Percentiles rank a stretch among this genome's conserved stretches.
phyloP scores from a whole-genome alignment of 2,329 filamentous ascomycete genomes.

The Bisporella sp. region DNA sequence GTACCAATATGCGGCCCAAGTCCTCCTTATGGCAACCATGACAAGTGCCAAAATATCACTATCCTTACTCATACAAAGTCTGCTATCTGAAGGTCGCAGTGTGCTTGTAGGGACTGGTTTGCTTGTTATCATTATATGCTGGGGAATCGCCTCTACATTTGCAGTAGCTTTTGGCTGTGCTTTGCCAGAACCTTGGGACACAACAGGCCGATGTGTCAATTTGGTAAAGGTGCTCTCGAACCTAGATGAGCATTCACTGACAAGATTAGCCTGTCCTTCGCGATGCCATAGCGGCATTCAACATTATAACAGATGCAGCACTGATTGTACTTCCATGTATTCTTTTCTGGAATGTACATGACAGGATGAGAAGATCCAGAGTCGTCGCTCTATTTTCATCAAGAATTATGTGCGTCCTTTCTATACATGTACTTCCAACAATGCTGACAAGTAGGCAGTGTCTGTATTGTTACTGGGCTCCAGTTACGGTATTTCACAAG shows the following conservation, averaged over 20 bases:
- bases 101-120: background rate
- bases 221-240: background rate
- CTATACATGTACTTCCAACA: background rate
- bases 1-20: constrained; percentile 4
- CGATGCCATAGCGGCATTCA: background rate
- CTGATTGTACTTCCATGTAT: background rate
- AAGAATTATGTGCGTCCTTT: background rate
- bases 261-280: background rate
- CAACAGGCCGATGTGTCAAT: background rate
- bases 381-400: constrained; percentile 1
- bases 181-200: constrained; percentile 4
- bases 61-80: constrained; percentile 1
- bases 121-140: background rate
- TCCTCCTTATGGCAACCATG: background rate
- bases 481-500: background rate
- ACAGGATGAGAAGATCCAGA: background rate
- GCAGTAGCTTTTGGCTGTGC: constrained; percentile 3
- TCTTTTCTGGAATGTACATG: constrained; percentile 1
- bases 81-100: background rate
- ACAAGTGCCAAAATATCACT: background rate
- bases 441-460: background rate
- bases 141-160: constrained; percentile 2
- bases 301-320: constrained; percentile 1
- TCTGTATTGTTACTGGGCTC: background rate
- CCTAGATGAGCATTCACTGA: too few relatives aligned